phyloP scores from a whole-genome alignment of 2,329 filamentous ascomycete species.

The Calonectria fujianensis region DNA sequence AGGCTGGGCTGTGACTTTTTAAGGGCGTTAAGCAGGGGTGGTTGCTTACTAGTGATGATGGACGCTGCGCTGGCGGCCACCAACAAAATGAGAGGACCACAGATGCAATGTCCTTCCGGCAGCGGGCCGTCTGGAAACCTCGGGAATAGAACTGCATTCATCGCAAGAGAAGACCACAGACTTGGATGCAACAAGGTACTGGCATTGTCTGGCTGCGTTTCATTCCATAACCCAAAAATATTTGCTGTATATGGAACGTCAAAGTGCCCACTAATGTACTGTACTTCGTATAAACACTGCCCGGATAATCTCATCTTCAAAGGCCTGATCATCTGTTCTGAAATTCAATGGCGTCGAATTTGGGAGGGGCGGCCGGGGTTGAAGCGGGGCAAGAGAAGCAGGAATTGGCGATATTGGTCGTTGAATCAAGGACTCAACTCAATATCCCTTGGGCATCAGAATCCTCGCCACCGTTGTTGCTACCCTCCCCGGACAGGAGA shows the following conservation, averaged over 20 bases:
- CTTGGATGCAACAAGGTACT: neutral
- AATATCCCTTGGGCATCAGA: constrained; percentile 27
- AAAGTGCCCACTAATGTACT: constrained; percentile 11
- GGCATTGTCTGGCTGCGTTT: neutral
- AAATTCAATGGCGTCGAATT: constrained; percentile 38
- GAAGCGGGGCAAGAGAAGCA: constrained; percentile 31
- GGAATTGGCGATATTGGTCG: constrained; percentile 39
- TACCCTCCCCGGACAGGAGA: constrained; percentile 7
- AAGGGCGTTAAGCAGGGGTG: constrained; percentile 9
- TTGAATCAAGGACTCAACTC: constrained; percentile 46
- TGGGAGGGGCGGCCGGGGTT: constrained; percentile 33
- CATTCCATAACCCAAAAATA: neutral
- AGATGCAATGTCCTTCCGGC: neutral
- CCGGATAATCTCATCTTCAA: constrained; percentile 46
- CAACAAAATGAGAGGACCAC: constrained; percentile 30
- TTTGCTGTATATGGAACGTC: constrained; percentile 12
- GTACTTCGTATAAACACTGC: constrained; percentile 23
- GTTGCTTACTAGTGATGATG: constrained; percentile 22
- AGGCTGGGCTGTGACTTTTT: constrained; percentile 25
- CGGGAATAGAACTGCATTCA: neutral
- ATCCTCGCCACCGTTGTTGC: constrained; percentile 32
- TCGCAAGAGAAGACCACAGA: constrained; percentile 5
- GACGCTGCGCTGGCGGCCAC: constrained; percentile 25
- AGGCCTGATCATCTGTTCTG: constrained; percentile 36
- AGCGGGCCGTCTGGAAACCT: neutral